Percentiles rank a stretch among this genome's conserved stretches.
These are phyloP conservation scores for Cyberlindnera euphorbiiphila DNA, from an alignment of 805 yeast genomes.

Conservation along the genomic window DNA sequence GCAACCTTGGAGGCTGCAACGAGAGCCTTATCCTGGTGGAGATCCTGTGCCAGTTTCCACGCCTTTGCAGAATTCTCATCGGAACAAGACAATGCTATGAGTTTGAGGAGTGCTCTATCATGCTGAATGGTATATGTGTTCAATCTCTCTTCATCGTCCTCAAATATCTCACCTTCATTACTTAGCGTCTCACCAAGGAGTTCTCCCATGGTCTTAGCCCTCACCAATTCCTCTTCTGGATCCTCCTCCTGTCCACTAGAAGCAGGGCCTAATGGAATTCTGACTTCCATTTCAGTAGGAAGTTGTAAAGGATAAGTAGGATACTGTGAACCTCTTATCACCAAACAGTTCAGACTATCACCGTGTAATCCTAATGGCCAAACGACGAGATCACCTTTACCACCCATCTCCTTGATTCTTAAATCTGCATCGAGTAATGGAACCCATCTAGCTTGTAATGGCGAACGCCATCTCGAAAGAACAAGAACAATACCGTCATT, in stretches of 20 bases:
- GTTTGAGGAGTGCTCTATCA: conserved; percentile 74
- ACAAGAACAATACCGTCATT: conserved; percentile 67
- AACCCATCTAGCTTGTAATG: conserved; percentile 78
- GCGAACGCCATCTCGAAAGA: conserved; percentile 73
- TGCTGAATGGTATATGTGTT: conserved; percentile 50
- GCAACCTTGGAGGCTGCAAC: conserved; percentile 84
- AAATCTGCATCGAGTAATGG: conserved; percentile 61
- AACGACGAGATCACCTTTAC: conserved; percentile 54
- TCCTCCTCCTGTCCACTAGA: conserved; percentile 26
- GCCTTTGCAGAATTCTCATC: conserved; percentile 65
- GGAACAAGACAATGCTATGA: conserved; percentile 71
- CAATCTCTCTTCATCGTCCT: conserved; percentile 50
- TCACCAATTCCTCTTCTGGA: conserved; percentile 61
- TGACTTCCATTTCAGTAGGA: conserved; percentile 72
- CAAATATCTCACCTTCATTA: conserved; percentile 39
- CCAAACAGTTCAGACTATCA: conserved; percentile 68
- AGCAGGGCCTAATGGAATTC: conserved; percentile 51
- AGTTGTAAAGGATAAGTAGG: conserved; percentile 85
- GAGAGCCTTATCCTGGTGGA: conserved; percentile 75
- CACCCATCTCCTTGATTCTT: conserved; percentile 47
- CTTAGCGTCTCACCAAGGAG: conserved; percentile 53
- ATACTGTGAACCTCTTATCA: conserved; percentile 65
- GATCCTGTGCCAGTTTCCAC: conserved; percentile 59
- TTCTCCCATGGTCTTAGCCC: conserved; percentile 58
- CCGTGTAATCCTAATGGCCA: conserved; percentile 86